Evolutionary conservation across 257 asterid species (phyloP).

Genomic region (Ophiorrhiza pumila): DNA sequence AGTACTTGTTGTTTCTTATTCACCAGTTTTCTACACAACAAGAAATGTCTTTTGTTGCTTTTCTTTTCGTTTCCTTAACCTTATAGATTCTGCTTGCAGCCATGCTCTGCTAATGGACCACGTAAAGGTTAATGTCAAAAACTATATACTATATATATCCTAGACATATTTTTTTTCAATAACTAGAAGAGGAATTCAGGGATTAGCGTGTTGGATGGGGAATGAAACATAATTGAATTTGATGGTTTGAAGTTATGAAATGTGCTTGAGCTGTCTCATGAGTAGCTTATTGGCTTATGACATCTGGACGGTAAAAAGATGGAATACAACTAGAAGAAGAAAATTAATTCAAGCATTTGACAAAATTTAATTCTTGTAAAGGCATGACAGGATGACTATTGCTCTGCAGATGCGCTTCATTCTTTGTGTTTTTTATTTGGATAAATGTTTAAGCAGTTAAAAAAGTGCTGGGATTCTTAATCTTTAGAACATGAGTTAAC

Average conservation of each 20-base stretch:
- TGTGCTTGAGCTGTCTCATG: neutral
- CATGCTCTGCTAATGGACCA: neutral
- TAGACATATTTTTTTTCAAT: neutral
- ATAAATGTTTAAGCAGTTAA: neutral
- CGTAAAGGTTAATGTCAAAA: neutral
- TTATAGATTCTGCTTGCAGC: neutral
- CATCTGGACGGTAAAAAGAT: neutral
- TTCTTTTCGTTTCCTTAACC: neutral
- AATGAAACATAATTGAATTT: neutral
- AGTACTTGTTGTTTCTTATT: neutral
- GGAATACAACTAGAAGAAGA: neutral
- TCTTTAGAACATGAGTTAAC: neutral
- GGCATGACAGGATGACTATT: neutral
- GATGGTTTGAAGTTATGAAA: neutral
- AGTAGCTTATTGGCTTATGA: neutral
- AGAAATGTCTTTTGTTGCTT: neutral
- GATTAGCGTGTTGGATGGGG: neutral
- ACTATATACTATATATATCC: neutral
- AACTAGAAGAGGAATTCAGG: neutral
- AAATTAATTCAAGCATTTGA: neutral
- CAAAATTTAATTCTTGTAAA: neutral
- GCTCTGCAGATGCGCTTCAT: neutral
- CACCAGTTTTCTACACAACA: neutral
- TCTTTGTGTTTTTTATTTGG: neutral
- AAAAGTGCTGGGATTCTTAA: neutral